These are phyloP conservation scores for Tetraselmis chui DNA, from an alignment of 139 green algal species.

Conservation along the genomic window DNA sequence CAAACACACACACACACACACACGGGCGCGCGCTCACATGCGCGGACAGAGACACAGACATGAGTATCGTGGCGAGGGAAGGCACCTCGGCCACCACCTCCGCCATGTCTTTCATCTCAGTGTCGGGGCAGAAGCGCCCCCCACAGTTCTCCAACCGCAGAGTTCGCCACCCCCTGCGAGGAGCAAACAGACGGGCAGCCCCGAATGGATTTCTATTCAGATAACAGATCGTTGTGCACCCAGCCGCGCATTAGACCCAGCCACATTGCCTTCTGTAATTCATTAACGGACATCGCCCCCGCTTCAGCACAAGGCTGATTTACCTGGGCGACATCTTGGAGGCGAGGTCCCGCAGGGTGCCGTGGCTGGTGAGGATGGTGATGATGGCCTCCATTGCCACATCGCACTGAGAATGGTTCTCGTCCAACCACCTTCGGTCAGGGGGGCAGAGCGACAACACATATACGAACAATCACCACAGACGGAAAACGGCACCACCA, in stretches of 20 bases:
- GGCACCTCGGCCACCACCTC: not conserved
- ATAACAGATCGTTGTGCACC: too few species aligned
- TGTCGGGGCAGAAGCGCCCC: not conserved
- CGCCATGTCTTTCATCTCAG: slow-evolving; percentile 1
- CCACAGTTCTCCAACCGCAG: not conserved
- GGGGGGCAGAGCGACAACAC: not conserved
- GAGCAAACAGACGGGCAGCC: not conserved
- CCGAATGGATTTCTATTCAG: too few species aligned
- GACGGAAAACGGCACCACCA: too few species aligned
- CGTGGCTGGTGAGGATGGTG: slow-evolving; percentile 3
- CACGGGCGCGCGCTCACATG: too few species aligned
- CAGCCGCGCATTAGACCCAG: too few species aligned
- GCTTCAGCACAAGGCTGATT: too few species aligned
- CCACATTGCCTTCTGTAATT: too few species aligned
- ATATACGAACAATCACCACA: too few species aligned
- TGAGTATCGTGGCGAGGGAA: not conserved
- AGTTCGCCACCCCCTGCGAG: not conserved
- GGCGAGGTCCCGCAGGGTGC: not conserved
- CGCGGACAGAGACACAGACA: too few species aligned
- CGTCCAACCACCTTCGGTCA: slow-evolving; percentile 2
- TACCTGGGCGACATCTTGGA: not conserved
- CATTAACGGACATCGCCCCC: too few species aligned
- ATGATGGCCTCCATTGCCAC: slow-evolving; percentile 12
- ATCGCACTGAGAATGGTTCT: slow-evolving; percentile 7
- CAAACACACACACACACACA: too few species aligned